phyloP scores from a whole-genome alignment of 192 early-diverging fungal species.

The Backusella australiensis region DNA sequence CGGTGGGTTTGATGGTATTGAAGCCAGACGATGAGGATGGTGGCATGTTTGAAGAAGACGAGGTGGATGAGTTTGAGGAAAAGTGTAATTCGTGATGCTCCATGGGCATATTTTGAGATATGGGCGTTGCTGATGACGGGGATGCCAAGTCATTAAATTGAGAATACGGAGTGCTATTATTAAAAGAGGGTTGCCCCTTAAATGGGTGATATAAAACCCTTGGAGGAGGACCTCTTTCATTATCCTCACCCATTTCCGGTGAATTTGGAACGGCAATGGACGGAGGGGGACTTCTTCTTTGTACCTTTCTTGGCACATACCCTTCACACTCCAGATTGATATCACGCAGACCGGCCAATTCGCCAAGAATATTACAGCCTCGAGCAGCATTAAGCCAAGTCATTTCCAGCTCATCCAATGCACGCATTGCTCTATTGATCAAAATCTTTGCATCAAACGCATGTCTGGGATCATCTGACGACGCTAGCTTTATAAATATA shows the following conservation, averaged over 20 bases:
- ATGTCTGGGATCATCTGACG: conserved; percentile 6
- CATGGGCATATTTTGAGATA: neutral
- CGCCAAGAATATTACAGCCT: conserved; percentile 31
- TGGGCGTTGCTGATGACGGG: neutral
- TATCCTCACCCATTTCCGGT: conserved; percentile 6
- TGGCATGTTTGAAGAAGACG: conserved; percentile 1
- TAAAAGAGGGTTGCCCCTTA: neutral
- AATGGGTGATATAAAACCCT: neutral
- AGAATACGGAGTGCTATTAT: neutral
- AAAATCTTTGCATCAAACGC: conserved; percentile 32
- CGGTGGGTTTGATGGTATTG: neutral
- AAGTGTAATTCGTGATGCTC: neutral
- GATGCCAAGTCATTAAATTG: neutral
- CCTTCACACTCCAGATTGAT: conserved; percentile 30
- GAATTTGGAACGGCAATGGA: conserved; percentile 34
- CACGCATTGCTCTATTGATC: conserved; percentile 35
- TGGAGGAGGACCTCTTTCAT: neutral
- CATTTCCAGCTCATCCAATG: conserved; percentile 25
- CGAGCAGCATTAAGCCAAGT: conserved; percentile 28
- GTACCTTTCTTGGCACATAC: conserved; percentile 3
- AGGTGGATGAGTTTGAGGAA: neutral
- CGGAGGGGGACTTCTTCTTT: conserved; percentile 14
- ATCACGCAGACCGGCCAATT: conserved; percentile 28
- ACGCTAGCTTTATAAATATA: conserved; percentile 33
- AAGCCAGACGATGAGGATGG: neutral